Conservation (phyloP, 176 grass and related monocot genomes). For the Musa itinerans region DNA sequence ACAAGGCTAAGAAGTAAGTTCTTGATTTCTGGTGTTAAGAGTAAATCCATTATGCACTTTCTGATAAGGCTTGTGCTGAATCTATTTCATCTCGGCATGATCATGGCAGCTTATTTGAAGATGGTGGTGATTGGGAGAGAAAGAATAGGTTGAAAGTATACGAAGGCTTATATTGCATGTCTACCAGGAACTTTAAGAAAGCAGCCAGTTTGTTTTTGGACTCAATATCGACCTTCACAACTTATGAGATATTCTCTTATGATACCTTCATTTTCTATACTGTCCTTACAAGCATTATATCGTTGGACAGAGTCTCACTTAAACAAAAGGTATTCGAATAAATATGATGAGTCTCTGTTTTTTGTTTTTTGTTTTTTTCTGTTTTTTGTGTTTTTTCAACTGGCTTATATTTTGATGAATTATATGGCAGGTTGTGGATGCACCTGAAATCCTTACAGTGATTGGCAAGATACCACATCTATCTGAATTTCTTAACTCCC, state of each 20-base stretch:
- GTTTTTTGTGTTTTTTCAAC: neutral
- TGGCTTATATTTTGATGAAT: slow-evolving; percentile 19
- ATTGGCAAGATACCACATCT: slow-evolving; percentile 90
- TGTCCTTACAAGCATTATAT: slow-evolving; percentile 80
- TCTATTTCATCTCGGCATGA: neutral
- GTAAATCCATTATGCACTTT: no score
- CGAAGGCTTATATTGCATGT: slow-evolving; percentile 90
- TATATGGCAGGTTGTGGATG: slow-evolving; percentile 71
- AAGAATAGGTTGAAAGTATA: slow-evolving; percentile 98
- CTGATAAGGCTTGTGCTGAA: neutral
- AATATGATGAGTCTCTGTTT: neutral
- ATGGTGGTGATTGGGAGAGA: slow-evolving; percentile 97
- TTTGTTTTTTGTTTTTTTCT: slow-evolving; percentile 1
- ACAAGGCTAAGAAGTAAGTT: slow-evolving; percentile 90
- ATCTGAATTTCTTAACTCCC: slow-evolving; percentile 85
- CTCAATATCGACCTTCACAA: slow-evolving; percentile 95
- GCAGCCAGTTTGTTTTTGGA: slow-evolving; percentile 93
- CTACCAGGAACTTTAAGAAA: slow-evolving; percentile 90
- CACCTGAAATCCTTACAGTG: slow-evolving; percentile 90
- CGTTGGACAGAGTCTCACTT: slow-evolving; percentile 86
- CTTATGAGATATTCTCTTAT: slow-evolving; percentile 84
- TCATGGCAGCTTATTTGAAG: slow-evolving; percentile 77
- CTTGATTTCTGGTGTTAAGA: neutral
- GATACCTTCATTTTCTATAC: slow-evolving; percentile 97
- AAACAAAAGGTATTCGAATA: slow-evolving; percentile 55